phyloP scores from a whole-genome alignment of 306 rosid genomes.

The Cucurbita maxima region DNA sequence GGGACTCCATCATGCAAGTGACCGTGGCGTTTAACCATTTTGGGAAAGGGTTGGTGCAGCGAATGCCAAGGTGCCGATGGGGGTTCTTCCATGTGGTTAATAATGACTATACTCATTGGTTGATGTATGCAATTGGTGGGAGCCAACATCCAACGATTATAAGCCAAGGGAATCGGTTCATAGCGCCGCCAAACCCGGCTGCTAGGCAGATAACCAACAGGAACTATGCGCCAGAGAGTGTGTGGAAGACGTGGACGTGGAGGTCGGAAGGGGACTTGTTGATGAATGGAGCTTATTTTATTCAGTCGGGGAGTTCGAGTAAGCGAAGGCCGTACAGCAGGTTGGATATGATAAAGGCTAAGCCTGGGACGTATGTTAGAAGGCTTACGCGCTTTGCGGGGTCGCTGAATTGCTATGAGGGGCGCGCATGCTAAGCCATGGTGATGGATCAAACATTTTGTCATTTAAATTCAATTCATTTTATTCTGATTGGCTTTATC shows the following conservation, averaged over 20 bases:
- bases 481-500: too few relatives aligned
- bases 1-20: constrained; percentile 40
- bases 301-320: constrained; percentile 20
- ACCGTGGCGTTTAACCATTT: constrained; percentile 64
- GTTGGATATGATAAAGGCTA: constrained; percentile 24
- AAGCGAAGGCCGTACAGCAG: background rate
- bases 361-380: constrained; percentile 23
- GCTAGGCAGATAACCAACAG: constrained; percentile 36
- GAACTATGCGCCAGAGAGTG: constrained; percentile 3
- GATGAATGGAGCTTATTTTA: constrained; percentile 42
- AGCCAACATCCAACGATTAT: constrained; percentile 55
- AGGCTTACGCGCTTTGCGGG: constrained; percentile 35
- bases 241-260: constrained; percentile 50
- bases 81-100: constrained; percentile 65
- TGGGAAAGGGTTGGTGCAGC: constrained; percentile 51
- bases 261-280: constrained; percentile 33
- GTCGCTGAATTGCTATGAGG: constrained; percentile 18
- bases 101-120: constrained; percentile 81
- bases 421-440: constrained; percentile 12
- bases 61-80: constrained; percentile 56
- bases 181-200: constrained; percentile 37
- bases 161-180: constrained; percentile 76
- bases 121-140: constrained; percentile 82
- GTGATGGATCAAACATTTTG: too few relatives aligned
- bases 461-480: too few relatives aligned